Base-by-base conservation (phyloP, 805 yeast genomes). In the Maudiozyma turicensis region DNA sequence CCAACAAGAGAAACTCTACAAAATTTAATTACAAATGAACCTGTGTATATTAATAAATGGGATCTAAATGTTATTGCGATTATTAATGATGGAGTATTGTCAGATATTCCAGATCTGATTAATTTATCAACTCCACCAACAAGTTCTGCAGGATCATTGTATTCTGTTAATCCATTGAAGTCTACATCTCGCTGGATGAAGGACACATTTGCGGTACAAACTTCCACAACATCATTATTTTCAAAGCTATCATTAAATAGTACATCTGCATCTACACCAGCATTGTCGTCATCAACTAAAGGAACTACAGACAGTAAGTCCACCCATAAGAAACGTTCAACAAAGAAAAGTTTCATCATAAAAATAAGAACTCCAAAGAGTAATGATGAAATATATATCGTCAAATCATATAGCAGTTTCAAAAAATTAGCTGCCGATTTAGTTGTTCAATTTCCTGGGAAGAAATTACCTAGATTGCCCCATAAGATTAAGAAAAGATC, bases 41-140 rank as follows among this genome's bases (percentile, higher is more conserved):
- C 66, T 5, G 50, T 58, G 4, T 69, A 56, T 49, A 58, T 73
- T 39, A 81, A 84, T 58, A 86, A 87, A 3, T 63, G 79, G 52
- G 78, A 73, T 50, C 59, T 86, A 15, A 84, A 86, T 52, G 78
- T 89, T 9, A 75, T 79, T 30, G 88, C 93, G 1, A 95, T 84
- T 6, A 56, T 60, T 3, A 43, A 50, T 15, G 60, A 58, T 30
- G 31, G 28, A 4, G 15, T 31, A 10, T 31, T 42, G 20, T 15
- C 9, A 8, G 15, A 31, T 30, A 42, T 42, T 5, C 5, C 35
- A 31, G 29, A 55, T 2, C 11, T 40, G 28, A 4, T 44, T 33
- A 20, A 42, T 29, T 2, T 8, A 15, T 31, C 37, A 30, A 13
- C 26, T 7, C 13, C 34, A 4, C 26, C 47, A 8, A 29, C 47